These are phyloP conservation scores for Mortierella sp. DNA, from an alignment of 371 early-diverging fungal species.

Conservation along the genomic window DNA sequence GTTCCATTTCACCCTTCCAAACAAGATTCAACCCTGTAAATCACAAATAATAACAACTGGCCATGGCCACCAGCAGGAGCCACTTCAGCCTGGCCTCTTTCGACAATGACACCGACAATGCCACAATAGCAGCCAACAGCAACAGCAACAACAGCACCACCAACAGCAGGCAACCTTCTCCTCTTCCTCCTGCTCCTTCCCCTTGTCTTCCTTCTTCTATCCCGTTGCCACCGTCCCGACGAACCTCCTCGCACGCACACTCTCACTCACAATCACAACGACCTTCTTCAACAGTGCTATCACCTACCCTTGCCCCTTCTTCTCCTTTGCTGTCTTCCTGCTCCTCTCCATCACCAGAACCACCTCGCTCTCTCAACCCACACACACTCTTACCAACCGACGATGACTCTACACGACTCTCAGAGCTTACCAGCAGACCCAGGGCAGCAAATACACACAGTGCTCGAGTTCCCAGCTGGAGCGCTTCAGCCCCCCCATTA, in stretches of 20 bases:
- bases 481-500: neutral
- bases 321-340: neutral
- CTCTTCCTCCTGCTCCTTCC: neutral
- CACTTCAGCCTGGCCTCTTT: constrained; percentile 3
- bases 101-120: neutral
- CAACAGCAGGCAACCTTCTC: neutral
- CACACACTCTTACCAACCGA: neutral
- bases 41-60: neutral
- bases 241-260: neutral
- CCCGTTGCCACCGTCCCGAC: neutral
- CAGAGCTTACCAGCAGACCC: neutral
- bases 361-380: constrained; percentile 5
- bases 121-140: neutral
- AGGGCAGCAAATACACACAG: neutral
- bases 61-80: constrained; percentile 7
- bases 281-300: neutral
- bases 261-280: neutral
- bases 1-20: neutral
- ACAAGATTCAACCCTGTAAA: neutral
- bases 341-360: constrained; percentile 3
- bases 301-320: constrained; percentile 3
- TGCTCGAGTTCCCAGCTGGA: neutral
- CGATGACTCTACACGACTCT: neutral
- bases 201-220: neutral
- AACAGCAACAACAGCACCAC: neutral